Percentiles rank a stretch among this genome's conserved stretches.
phyloP scores from a whole-genome alignment of 2,329 filamentous ascomycete genomes.

The Cadophora sp. region DNA sequence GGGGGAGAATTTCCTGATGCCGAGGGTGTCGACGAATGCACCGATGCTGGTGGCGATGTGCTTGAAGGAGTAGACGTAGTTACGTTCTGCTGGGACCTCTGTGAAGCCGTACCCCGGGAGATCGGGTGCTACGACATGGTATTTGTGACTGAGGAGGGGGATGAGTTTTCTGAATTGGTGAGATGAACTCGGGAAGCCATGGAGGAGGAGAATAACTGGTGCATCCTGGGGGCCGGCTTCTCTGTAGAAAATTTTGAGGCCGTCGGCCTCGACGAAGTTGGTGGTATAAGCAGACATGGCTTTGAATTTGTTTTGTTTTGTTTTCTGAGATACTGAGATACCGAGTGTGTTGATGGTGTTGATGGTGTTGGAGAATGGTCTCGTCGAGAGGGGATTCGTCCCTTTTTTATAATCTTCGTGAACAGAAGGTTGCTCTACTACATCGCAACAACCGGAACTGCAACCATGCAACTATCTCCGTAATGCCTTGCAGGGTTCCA shows the following conservation, averaged over 20 bases:
- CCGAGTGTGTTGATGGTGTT: no score
- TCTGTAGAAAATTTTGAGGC: constrained; percentile 52
- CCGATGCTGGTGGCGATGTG: constrained; percentile 55
- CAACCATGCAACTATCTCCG: neutral
- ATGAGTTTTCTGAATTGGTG: constrained; percentile 55
- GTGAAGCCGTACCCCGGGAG: constrained; percentile 68
- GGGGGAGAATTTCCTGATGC: constrained; percentile 56
- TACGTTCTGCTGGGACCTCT: constrained; percentile 53
- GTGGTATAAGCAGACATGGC: constrained; percentile 31
- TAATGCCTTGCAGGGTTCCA: neutral
- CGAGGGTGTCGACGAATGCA: constrained; percentile 56
- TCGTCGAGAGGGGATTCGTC: neutral
- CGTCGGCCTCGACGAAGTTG: constrained; percentile 43
- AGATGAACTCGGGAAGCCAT: constrained; percentile 54
- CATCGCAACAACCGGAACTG: neutral
- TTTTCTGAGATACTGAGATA: neutral
- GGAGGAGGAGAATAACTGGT: constrained; percentile 52
- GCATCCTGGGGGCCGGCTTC: constrained; percentile 44
- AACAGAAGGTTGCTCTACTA: neutral
- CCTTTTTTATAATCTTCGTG: neutral
- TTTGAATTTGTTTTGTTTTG: neutral
- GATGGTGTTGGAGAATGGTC: neutral
- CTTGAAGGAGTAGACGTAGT: constrained; percentile 62
- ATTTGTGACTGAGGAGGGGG: constrained; percentile 49
- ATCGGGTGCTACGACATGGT: constrained; percentile 61